Conservation (phyloP, 768 basidiomycete genomes). For the Holtermanniella nyarrowii region DNA sequence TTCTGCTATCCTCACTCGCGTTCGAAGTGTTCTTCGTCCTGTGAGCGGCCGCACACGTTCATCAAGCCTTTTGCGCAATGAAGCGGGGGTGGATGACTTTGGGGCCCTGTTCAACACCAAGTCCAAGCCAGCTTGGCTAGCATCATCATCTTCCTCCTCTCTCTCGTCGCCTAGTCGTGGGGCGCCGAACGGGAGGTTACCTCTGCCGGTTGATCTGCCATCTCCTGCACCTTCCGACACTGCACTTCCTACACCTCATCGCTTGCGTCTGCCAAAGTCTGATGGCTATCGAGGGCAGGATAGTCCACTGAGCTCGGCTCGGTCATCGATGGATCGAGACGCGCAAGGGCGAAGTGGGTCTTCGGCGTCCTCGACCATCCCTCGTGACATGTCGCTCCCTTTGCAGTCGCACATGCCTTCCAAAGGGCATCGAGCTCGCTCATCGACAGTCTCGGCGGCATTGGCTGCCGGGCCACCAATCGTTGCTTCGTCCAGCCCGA, state of each 20-base stretch:
- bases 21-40: constrained; percentile 20
- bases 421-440: constrained; percentile 9
- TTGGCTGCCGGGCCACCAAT: constrained; percentile 17
- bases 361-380: not conserved
- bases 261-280: not conserved
- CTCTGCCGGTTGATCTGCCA: not conserved
- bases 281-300: not conserved
- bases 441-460: constrained; percentile 27
- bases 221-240: not conserved
- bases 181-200: constrained; percentile 2
- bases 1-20: constrained; percentile 26
- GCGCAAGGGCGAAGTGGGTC: not conserved
- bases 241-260: not conserved
- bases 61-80: constrained; percentile 12
- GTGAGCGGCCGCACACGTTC: constrained; percentile 10
- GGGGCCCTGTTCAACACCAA: constrained; percentile 7
- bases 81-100: constrained; percentile 21
- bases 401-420: not conserved
- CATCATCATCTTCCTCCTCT: constrained; percentile 8
- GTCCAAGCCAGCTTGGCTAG: not conserved
- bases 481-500: constrained; percentile 25
- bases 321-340: not conserved
- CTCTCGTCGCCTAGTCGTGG: constrained; percentile 3
- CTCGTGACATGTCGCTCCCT: not conserved
- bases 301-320: not conserved